Conservation (phyloP, 139 green algal species). For the Pleodorina starrii region DNA sequence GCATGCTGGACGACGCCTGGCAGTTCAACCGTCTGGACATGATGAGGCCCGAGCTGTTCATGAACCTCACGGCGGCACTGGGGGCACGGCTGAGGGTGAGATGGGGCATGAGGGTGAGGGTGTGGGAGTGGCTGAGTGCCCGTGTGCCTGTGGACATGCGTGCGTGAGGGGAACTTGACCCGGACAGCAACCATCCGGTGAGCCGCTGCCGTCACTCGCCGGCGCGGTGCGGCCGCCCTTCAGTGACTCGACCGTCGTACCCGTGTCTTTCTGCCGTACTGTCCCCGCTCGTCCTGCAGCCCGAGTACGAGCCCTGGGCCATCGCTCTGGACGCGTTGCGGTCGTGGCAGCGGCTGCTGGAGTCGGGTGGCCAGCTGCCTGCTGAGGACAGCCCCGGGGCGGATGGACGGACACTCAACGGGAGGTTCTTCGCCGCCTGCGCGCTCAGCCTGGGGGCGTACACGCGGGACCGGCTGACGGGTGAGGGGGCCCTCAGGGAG, state of each 20-base stretch:
- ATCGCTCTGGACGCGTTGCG: conserved; percentile 54
- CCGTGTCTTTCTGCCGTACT: too few species aligned
- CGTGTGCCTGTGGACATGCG: background rate
- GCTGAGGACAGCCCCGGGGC: background rate
- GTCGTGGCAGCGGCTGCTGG: conserved; percentile 48
- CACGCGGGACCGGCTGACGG: background rate
- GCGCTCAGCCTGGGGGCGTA: background rate
- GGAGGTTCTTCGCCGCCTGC: too few species aligned
- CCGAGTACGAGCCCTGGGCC: conserved; percentile 65
- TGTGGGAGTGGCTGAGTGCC: background rate
- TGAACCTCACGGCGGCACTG: conserved; percentile 64
- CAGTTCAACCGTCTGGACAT: conserved; percentile 59
- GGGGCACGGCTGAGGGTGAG: conserved; percentile 22
- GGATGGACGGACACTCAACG: too few species aligned
- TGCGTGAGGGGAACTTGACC: too few species aligned
- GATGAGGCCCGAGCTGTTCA: conserved; percentile 59
- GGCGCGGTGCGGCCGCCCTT: too few species aligned
- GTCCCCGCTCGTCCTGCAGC: background rate
- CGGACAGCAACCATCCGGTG: too few species aligned
- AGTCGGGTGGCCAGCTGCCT: conserved; percentile 26
- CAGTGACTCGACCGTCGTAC: too few species aligned
- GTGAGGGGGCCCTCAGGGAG: background rate
- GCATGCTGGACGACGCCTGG: conserved; percentile 75
- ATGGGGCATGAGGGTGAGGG: background rate
- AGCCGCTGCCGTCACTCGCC: too few species aligned